Conservation (phyloP, 306 rosid species). For the Cucurbita maxima region DNA sequence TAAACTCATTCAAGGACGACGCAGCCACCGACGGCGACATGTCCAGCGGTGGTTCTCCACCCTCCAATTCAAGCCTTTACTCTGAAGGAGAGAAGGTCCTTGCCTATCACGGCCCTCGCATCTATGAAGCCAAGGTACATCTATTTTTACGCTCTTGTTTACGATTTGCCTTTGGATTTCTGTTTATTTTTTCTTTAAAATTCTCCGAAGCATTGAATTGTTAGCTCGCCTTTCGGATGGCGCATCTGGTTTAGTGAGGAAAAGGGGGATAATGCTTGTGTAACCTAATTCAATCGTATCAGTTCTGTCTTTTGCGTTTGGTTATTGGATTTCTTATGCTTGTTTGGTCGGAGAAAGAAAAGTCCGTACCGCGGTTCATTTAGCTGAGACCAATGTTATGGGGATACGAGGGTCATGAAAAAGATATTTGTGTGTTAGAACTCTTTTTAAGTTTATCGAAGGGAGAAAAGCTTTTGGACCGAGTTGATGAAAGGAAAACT, state of each 20-base stretch:
- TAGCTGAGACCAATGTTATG: background rate
- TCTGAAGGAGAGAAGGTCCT: conserved; percentile 75
- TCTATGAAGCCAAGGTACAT: conserved; percentile 85
- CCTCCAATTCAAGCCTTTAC: conserved; percentile 35
- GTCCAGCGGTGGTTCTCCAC: conserved; percentile 47
- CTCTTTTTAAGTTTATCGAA: background rate
- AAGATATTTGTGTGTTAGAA: background rate
- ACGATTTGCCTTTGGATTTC: background rate
- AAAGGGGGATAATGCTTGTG: background rate
- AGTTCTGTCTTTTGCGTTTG: background rate
- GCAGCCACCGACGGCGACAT: conserved; percentile 56
- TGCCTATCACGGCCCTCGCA: conserved; percentile 81
- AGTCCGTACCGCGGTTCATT: background rate
- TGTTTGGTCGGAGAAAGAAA: background rate
- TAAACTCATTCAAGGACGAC: conserved; percentile 57
- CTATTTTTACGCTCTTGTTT: background rate
- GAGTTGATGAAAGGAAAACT: background rate
- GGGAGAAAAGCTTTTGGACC: background rate
- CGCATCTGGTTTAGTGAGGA: background rate
- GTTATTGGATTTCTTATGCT: background rate
- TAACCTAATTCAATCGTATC: background rate
- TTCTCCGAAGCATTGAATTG: background rate
- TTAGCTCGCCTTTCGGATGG: background rate
- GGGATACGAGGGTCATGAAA: background rate
- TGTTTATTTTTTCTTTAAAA: background rate